A percentile compares a stretch with the other conserved stretches of the same genome.
Conservation (phyloP, 23 red algal species). For the Agarophyton chilense region DNA sequence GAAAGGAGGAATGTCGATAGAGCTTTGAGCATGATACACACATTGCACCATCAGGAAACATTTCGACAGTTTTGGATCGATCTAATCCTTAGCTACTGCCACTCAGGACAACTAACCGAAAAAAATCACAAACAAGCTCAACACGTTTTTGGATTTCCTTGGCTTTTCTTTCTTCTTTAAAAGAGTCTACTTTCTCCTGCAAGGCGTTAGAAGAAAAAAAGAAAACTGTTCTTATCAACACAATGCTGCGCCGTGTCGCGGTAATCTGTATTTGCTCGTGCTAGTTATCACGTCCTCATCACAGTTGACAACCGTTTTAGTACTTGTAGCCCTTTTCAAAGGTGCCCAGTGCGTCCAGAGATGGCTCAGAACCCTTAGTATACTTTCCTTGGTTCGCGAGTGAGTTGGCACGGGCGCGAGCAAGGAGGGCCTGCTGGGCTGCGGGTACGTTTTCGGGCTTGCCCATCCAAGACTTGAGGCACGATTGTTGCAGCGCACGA, state of each 20-base stretch:
- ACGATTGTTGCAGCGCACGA: slow-evolving; percentile 97
- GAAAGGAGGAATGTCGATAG: too few species aligned
- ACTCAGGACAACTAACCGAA: too few species aligned
- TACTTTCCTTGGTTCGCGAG: slow-evolving; percentile 92
- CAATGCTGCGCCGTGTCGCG: neutral
- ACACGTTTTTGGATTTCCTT: too few species aligned
- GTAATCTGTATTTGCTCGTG: neutral
- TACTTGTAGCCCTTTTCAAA: slow-evolving; percentile 99
- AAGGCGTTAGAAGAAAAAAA: slow-evolving; percentile 17
- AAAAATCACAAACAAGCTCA: too few species aligned
- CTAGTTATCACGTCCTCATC: neutral
- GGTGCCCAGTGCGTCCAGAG: slow-evolving; percentile 85
- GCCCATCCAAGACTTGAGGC: slow-evolving; percentile 97
- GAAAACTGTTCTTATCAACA: slow-evolving; percentile 40
- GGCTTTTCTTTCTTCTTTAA: neutral
- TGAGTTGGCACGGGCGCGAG: slow-evolving; percentile 95
- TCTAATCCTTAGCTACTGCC: too few species aligned
- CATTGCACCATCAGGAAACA: too few species aligned
- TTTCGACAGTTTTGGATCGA: too few species aligned
- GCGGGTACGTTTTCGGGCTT: slow-evolving; percentile 88
- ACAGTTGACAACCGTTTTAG: slow-evolving; percentile 21
- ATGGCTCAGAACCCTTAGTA: slow-evolving; percentile 92
- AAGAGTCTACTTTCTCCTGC: slow-evolving; percentile 1
- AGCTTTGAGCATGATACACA: too few species aligned
- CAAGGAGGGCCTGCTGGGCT: slow-evolving; percentile 93